Evolutionary conservation across 2,329 filamentous ascomycete species (phyloP).

Genomic region (Pseudogymnoascus sp.): DNA sequence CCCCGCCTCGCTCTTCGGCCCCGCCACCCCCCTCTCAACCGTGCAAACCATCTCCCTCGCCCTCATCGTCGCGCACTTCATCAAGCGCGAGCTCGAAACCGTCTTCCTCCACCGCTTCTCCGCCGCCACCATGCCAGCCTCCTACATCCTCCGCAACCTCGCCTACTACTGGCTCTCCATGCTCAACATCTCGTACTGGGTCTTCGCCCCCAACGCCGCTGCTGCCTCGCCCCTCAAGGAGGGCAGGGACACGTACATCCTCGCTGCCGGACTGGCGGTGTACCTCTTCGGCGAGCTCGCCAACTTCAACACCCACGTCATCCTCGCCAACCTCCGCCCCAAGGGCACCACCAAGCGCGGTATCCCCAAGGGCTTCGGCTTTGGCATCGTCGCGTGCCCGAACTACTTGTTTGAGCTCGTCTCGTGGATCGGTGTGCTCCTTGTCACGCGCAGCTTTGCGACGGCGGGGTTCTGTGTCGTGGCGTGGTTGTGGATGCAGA

Average conservation of each 20-base stretch:
- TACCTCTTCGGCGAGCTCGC: slow-evolving; percentile 71
- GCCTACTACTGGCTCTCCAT: slow-evolving; percentile 93
- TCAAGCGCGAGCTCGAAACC: slow-evolving; percentile 94
- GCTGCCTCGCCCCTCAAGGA: slow-evolving; percentile 43
- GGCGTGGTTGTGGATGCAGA: slow-evolving; percentile 70
- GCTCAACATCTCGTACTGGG: slow-evolving; percentile 71
- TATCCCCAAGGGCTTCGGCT: slow-evolving; percentile 80
- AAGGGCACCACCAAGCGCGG: slow-evolving; percentile 77
- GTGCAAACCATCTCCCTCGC: slow-evolving; percentile 66
- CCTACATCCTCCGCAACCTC: slow-evolving; percentile 92
- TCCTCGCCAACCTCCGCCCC: slow-evolving; percentile 68
- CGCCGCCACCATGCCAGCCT: slow-evolving; percentile 82
- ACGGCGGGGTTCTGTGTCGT: slow-evolving; percentile 69
- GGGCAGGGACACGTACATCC: slow-evolving; percentile 46
- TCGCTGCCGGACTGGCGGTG: slow-evolving; percentile 51
- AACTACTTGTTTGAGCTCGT: slow-evolving; percentile 94
- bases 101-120: slow-evolving; percentile 94
- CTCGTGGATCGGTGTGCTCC: slow-evolving; percentile 74
- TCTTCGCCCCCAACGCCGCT: slow-evolving; percentile 69
- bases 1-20: slow-evolving; percentile 32
- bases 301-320: slow-evolving; percentile 74
- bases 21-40: slow-evolving; percentile 47
- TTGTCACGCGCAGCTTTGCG: slow-evolving; percentile 71
- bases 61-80: slow-evolving; percentile 74
- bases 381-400: slow-evolving; percentile 81